Evolutionary conservation across 1,284 basidiomycete species (phyloP).

Genomic region (Paramarasmius palmivorus): DNA sequence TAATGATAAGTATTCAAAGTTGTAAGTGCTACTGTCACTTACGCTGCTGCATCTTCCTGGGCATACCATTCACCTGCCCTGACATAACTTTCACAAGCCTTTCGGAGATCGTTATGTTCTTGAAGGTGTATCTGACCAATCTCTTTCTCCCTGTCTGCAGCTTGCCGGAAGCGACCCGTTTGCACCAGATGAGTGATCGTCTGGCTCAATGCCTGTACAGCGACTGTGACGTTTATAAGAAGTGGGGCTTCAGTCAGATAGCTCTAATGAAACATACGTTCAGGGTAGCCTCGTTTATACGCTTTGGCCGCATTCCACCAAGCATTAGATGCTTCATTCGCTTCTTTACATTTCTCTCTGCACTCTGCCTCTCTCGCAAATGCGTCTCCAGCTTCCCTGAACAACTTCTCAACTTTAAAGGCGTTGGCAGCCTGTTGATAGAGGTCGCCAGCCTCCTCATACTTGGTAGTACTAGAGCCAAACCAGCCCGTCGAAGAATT

Average conservation of each 20-base stretch:
- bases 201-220: constrained; percentile 85
- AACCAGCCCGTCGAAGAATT: constrained; percentile 86
- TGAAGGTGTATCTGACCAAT: constrained; percentile 92
- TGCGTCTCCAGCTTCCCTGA: constrained; percentile 88
- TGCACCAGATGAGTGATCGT: constrained; percentile 86
- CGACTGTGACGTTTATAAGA: constrained; percentile 55
- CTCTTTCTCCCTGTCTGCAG: constrained; percentile 97
- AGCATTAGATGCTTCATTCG: constrained; percentile 92
- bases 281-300: constrained; percentile 86
- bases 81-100: constrained; percentile 89
- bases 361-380: constrained; percentile 91
- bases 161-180: constrained; percentile 92
- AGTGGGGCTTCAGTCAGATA: constrained; percentile 18
- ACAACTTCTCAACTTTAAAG: constrained; percentile 93
- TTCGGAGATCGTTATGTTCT: constrained; percentile 69
- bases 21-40: constrained; percentile 32
- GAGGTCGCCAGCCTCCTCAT: constrained; percentile 92
- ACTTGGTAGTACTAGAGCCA: constrained; percentile 77
- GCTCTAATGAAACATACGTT: constrained; percentile 53
- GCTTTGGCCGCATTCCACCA: constrained; percentile 97
- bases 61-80: constrained; percentile 97
- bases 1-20: constrained; percentile 11
- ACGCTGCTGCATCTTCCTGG: constrained; percentile 96
- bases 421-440: constrained; percentile 94
- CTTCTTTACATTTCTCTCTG: constrained; percentile 82